Evolutionary conservation across 2,329 filamentous ascomycete species (phyloP), one percentile per base, ranked within the genome.

Genomic region (Ophiostoma novo-ulmi): DNA sequence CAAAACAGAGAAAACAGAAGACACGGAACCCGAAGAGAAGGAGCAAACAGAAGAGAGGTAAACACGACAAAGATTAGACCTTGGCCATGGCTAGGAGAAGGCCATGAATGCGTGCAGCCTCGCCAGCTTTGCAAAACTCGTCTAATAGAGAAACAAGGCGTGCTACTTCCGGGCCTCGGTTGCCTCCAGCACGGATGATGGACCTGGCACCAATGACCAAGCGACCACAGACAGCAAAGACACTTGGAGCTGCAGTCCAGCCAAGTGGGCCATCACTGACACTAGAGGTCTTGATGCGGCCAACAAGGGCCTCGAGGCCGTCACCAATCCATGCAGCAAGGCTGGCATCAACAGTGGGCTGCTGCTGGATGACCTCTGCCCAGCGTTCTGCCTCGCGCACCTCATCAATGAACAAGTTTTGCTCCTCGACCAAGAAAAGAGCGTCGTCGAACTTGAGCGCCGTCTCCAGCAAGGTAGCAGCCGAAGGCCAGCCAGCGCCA

Each of bases 381-480:
- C 93, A 97, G n/a, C 88, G 78, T 22, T 84, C 80, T 3, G 88
- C 83, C 78, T 97, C 94, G 67, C 88, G 84, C 6, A 92, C 87
- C 75, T 93, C 89, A 78, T 98, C 94, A 68, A 94, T 82, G 78
- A 92, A 98, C n/a, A 97, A 84, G 77, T 99, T 99, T 78, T 97
- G 93, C 78, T 96, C 94, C 80, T 99, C 95, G 70, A 93, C 85
- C 0, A 87, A 89, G 77, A 99, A 99, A 0, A 99, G 85, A 3
- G 89, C 84, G 73, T 88, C 86, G 76, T 92, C 86, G 75, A 85
- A 82, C 70, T 80, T 79, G 75, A 87, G 78, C 4, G 85, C 84
- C 10, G 77, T 73, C 3, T 76, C 72, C 26, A 89, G 80, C 71
- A 84, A 81, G 1, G 74, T 68, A 35, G 76, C 76, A 0, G 82